Evolutionary conservation across 306 rosid genomes (phyloP).

Genomic region (Comarum palustre): DNA sequence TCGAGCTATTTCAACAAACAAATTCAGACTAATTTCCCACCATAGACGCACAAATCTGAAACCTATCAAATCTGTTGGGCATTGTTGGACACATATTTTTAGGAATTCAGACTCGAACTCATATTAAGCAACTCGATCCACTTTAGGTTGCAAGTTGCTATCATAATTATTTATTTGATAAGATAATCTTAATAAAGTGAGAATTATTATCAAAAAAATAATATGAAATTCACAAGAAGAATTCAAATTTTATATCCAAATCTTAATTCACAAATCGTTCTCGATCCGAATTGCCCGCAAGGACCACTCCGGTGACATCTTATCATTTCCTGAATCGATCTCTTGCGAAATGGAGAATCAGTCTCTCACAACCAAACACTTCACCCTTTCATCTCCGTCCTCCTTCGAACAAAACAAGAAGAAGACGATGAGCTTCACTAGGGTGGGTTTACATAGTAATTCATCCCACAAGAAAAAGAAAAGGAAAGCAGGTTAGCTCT

Average conservation of each 20-base stretch:
- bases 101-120: no score
- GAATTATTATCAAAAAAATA: no score
- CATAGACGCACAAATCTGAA: no score
- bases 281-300: background rate
- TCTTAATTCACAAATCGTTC: background rate
- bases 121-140: no score
- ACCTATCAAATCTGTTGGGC: no score
- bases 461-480: background rate
- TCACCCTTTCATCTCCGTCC: background rate
- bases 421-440: background rate
- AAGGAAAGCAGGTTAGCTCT: background rate
- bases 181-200: no score
- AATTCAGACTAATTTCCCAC: no score
- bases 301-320: background rate
- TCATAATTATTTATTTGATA: no score
- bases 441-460: background rate
- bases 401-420: background rate
- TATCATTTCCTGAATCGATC: background rate
- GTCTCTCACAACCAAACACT: background rate
- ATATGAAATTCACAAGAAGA: background rate
- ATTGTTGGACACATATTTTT: no score
- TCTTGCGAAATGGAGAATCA: background rate
- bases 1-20: no score
- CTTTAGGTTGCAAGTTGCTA: no score
- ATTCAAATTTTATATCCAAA: background rate